Evolutionary conservation across 2,329 filamentous ascomycete genomes (phyloP).

Genomic region (Pseudopithomyces maydicus): DNA sequence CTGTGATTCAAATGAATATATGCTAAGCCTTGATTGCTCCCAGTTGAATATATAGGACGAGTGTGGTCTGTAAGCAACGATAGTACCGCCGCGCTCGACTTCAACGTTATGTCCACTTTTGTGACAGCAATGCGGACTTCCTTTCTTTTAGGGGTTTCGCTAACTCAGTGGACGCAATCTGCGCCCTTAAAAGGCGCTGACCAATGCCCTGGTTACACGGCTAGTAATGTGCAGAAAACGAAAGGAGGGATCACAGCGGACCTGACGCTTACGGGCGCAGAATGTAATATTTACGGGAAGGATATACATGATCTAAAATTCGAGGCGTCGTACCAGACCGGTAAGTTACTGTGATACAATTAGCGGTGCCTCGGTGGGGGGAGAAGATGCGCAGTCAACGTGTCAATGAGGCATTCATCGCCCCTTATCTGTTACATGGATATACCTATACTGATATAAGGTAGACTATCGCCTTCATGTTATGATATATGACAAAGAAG

Average conservation of each 20-base stretch:
- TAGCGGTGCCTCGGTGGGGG: neutral
- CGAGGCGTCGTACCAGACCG: slow-evolving; percentile 64
- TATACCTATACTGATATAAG: neutral
- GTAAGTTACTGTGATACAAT: slow-evolving; percentile 38
- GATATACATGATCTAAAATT: slow-evolving; percentile 62
- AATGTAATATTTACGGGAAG: slow-evolving; percentile 64
- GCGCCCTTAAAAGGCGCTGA: slow-evolving; percentile 26
- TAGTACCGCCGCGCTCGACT: slow-evolving; percentile 18
- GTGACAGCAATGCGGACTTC: slow-evolving; percentile 27
- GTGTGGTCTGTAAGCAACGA: slow-evolving; percentile 29
- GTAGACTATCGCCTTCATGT: slow-evolving; percentile 71
- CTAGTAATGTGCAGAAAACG: slow-evolving; percentile 61
- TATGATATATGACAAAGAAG: slow-evolving; percentile 70
- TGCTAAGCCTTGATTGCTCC: slow-evolving; percentile 27
- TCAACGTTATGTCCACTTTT: slow-evolving; percentile 27
- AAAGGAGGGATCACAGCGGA: slow-evolving; percentile 67
- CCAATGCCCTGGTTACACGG: slow-evolving; percentile 70
- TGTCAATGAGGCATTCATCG: neutral
- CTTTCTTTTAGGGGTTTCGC: slow-evolving; percentile 26
- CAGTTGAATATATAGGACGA: slow-evolving; percentile 41
- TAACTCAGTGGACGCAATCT: slow-evolving; percentile 27
- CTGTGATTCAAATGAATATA: slow-evolving; percentile 18
- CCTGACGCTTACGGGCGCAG: slow-evolving; percentile 69
- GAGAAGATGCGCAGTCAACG: neutral
- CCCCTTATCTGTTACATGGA: neutral